Base-by-base conservation (phyloP, 2,329 filamentous ascomycete species). In the Paracoccidioides lutzii region DNA sequence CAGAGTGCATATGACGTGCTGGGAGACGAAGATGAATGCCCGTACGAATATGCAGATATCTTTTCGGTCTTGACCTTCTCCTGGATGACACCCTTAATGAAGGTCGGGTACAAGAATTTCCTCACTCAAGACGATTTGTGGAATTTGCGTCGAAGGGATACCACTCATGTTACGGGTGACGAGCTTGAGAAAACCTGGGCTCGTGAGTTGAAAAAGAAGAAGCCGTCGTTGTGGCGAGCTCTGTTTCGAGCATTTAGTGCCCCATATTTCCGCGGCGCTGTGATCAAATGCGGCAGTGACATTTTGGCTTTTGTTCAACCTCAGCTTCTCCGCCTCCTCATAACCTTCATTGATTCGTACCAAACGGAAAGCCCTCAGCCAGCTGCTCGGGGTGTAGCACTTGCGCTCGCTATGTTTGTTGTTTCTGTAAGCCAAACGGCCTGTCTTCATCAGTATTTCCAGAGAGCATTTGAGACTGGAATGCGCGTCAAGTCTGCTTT, bases 11-110 rank as follows among this genome's bases (percentile, higher is more conserved):
- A 87, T 66, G 80, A 85, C 67, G 81, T 81, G 5, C 69, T 87
- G 51, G 83, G 81, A 5, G 81, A 84, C 58, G 71, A 73, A 56
- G 80, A 86, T 61, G 84, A 87, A 70, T 87, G 83, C 59, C 78
- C 78, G 0, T 83, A 88, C 59, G 90, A 97, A 71, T 95, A 95
- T 69, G 90, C 93, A 10, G 90, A 91, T 58, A 78, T 97, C 53
- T 98, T 98, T 73, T 95, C 91, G 3, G 82, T 88, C 52, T 78
- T 98, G 48, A 95, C 91, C 0, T 98, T 98, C 70, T 85, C 87
- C 55, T 98, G 93, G 93, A 96, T 98, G 91, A 97, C 93, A 0
- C 90, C 93, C 0, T 75, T 98, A 81, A 98, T 98, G 93, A 90
- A 84, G 67, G 85, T 85, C 66, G 93, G 93, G 0, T 97, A 98